A percentile compares a stretch with the other conserved stretches of the same genome.
These are phyloP conservation scores for Apiospora saccharicola DNA, from an alignment of 2,329 filamentous ascomycete species.

Conservation along the genomic window DNA sequence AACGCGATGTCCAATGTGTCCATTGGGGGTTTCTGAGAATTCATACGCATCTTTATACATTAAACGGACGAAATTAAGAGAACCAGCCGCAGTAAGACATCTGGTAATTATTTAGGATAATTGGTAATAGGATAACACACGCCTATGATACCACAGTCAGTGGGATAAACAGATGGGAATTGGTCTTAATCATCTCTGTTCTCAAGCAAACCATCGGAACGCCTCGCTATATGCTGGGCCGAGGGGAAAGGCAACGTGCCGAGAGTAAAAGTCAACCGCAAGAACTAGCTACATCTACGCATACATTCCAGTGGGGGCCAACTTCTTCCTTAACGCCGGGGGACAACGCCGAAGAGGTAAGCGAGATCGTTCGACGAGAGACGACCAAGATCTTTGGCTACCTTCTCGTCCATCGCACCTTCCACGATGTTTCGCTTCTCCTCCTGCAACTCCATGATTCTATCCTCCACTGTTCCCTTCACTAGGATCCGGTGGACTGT, in stretches of 20 bases:
- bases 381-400: constrained; percentile 69
- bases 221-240: neutral
- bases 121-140: too few relatives aligned
- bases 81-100: too few relatives aligned
- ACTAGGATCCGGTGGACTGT: constrained; percentile 83
- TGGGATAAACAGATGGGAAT: neutral
- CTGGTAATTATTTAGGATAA: too few relatives aligned
- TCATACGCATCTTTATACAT: too few relatives aligned
- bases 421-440: constrained; percentile 80
- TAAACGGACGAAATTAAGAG: too few relatives aligned
- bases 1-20: too few relatives aligned
- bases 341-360: constrained; percentile 67
- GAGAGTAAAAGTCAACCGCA: neutral
- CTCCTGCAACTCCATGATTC: constrained; percentile 81
- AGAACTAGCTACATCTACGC: neutral
- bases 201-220: neutral
- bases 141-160: neutral
- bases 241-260: neutral
- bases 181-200: constrained; percentile 4
- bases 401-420: constrained; percentile 79
- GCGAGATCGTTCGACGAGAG: constrained; percentile 72
- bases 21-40: too few relatives aligned
- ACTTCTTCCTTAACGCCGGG: neutral
- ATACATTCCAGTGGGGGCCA: neutral
- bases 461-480: constrained; percentile 82